phyloP scores from a whole-genome alignment of 2,329 filamentous ascomycete genomes.

The Aureobasidium sp. region DNA sequence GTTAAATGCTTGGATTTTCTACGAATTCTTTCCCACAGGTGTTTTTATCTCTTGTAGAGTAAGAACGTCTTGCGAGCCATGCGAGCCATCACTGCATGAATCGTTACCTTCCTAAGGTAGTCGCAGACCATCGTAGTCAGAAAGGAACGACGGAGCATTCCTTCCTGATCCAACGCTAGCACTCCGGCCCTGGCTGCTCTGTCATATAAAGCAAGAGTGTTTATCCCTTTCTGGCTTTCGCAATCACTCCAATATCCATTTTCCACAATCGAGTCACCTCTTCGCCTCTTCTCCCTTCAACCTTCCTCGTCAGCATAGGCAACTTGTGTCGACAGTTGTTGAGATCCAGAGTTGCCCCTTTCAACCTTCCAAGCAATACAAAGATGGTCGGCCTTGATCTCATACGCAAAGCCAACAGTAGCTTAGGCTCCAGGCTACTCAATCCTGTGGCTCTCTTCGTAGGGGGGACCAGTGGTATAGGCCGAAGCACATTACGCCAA shows the following conservation, averaged over 20 bases:
- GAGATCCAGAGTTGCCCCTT: too few relatives aligned
- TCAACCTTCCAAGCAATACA: background rate
- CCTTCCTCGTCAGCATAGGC: background rate
- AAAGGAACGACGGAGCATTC: background rate
- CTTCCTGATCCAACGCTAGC: background rate
- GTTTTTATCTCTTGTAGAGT: background rate
- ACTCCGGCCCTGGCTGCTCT: too few relatives aligned
- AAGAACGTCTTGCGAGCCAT: background rate
- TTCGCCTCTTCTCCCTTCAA: background rate
- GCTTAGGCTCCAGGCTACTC: background rate
- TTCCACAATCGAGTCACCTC: background rate
- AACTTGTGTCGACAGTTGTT: too few relatives aligned
- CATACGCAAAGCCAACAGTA: background rate
- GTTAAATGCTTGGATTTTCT: background rate
- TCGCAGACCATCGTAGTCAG: background rate
- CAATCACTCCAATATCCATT: background rate
- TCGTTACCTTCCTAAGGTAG: background rate
- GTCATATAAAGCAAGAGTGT: background rate
- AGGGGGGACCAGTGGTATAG: slow-evolving; percentile 19
- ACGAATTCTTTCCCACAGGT: background rate
- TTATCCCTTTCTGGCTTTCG: background rate
- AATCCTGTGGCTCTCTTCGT: slow-evolving; percentile 15
- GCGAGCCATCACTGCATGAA: background rate
- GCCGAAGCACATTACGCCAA: slow-evolving; percentile 14
- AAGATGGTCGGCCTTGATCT: background rate